Evolutionary conservation across 1,284 basidiomycete species (phyloP), one percentile per base, ranked within the genome.

Genomic region (Tremellales sp.): DNA sequence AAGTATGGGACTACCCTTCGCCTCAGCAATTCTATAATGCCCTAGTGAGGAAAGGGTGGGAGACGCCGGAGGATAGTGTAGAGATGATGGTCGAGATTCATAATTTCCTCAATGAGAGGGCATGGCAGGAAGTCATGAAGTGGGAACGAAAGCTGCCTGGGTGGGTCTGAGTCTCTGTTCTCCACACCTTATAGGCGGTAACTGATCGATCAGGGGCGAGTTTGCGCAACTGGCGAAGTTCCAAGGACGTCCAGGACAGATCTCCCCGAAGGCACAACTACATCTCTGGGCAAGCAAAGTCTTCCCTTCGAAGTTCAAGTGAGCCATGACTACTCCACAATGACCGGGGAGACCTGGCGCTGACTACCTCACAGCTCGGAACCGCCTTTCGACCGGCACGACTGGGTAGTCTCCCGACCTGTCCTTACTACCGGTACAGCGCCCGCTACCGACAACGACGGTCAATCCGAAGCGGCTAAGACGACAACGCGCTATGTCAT

Each of bases 21-120:
- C 91, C 94, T 2, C 93, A 98, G 75, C 94, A 98, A 72, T 98
- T 98, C 72, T 94, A 98, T 75, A 97, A 97, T 70, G 96, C 96
- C 0, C 81, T 99, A 6, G 89, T 90, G 13, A 79, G 93, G 58
- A 99, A 99, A 70, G 96, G 96, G 1, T 93, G 89, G 89, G 92
- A 96, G 74, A 96, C 96, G 3, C 91, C 92, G 0, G 93, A 96
- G 73, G 91, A 97, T 67, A 86, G 91, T 70, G 83, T 98, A 36
- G 92, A 94, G 70, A 90, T 84, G 41, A 97, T 99, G 88, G 96
- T 98, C 33, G 84, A 91, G 49, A 97, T 98, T 33, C 96, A 99
- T 74, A 99, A 99, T 70, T 97, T 93, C 63, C 74, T 98, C 71
- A 98, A 99, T 65, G 96, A 98, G 75, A 81, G 85, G 64, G 96